A percentile compares a stretch with the other conserved stretches of the same genome.
Conservation (phyloP, 75 land plant species). For the Ceratopteris richardii region DNA sequence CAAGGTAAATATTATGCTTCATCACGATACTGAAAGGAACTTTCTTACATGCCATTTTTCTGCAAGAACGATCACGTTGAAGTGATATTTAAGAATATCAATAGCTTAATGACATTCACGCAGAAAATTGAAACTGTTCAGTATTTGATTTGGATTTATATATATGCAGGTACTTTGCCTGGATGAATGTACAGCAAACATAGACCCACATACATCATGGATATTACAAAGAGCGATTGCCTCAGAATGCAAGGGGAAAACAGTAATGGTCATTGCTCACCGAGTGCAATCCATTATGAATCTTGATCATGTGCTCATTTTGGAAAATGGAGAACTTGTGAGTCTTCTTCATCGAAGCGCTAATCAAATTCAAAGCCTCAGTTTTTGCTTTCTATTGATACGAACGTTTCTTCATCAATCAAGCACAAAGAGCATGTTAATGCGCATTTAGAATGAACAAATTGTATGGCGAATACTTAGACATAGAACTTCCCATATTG, state of each 20-base stretch:
- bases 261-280: constrained; percentile 92
- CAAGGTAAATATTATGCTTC: constrained; percentile 32
- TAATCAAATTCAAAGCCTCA: not conserved
- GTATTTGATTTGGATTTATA: too few relatives aligned
- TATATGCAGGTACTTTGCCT: constrained; percentile 91
- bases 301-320: constrained; percentile 63
- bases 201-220: constrained; percentile 70
- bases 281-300: constrained; percentile 65
- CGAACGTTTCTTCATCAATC: not conserved
- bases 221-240: constrained; percentile 57
- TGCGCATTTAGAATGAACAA: not conserved
- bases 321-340: constrained; percentile 83
- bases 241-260: constrained; percentile 62
- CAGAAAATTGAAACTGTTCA: too few relatives aligned
- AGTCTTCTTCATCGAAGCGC: constrained; percentile 2
- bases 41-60: too few relatives aligned
- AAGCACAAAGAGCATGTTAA: too few relatives aligned
- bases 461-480: too few relatives aligned
- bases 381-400: not conserved
- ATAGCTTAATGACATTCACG: too few relatives aligned
- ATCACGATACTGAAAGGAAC: too few relatives aligned
- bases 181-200: constrained; percentile 96
- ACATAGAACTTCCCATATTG: not conserved
- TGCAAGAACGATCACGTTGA: too few relatives aligned
- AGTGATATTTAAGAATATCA: too few relatives aligned